Evolutionary conservation across 805 yeast species (phyloP).

Genomic region (Ogataea henricii): DNA sequence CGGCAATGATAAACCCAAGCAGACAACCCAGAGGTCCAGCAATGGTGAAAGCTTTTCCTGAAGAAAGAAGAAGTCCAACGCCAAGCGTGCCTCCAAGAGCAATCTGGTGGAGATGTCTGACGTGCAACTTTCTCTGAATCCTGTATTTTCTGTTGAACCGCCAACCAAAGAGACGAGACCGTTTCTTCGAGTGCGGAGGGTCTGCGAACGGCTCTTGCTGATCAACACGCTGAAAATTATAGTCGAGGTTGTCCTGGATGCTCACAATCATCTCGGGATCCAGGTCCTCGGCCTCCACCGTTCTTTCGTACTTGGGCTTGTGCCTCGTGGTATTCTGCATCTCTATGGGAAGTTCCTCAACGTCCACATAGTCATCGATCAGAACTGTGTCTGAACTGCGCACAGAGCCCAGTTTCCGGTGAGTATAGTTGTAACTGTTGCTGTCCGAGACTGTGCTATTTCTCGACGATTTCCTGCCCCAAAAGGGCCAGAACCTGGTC

Average conservation of each 20-base stretch:
- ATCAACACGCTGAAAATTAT: slow-evolving; percentile 26
- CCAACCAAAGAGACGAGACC: slow-evolving; percentile 12
- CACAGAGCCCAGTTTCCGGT: background rate
- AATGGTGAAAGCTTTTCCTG: slow-evolving; percentile 71
- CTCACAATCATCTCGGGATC: slow-evolving; percentile 33
- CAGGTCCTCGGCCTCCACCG: slow-evolving; percentile 8
- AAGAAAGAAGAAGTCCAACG: slow-evolving; percentile 68
- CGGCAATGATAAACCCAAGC: slow-evolving; percentile 65
- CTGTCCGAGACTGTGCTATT: background rate
- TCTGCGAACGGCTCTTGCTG: background rate
- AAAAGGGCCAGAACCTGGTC: slow-evolving; percentile 5
- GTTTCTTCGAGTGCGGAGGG: slow-evolving; percentile 1
- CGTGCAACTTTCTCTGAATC: slow-evolving; percentile 59
- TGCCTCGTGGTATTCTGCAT: slow-evolving; percentile 20
- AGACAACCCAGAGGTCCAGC: slow-evolving; percentile 80
- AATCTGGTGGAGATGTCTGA: slow-evolving; percentile 74
- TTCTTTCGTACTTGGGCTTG: background rate
- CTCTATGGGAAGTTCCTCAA: slow-evolving; percentile 34
- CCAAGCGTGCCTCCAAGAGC: slow-evolving; percentile 81
- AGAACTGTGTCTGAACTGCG: slow-evolving; percentile 22
- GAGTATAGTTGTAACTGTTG: background rate
- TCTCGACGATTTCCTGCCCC: background rate
- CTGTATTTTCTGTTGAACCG: slow-evolving; percentile 27
- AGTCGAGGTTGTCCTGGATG: slow-evolving; percentile 34
- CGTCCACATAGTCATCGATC: slow-evolving; percentile 33